Conservation (phyloP, 345 rosid genomes). For the Salix udensis region DNA sequence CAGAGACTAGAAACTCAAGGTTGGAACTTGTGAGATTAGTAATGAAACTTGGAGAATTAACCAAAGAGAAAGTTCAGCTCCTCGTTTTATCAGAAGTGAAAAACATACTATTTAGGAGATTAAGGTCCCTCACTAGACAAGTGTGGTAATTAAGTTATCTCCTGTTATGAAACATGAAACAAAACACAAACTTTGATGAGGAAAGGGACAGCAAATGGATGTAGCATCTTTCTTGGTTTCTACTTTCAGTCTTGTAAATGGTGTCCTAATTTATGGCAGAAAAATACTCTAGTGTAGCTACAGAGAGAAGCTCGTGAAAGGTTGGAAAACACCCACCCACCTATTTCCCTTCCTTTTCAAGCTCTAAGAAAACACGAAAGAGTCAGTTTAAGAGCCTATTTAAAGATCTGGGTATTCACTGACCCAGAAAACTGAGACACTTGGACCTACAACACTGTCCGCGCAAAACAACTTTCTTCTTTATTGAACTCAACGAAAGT, state of each 20-base stretch:
- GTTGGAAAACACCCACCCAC: background rate
- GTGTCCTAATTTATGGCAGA: background rate
- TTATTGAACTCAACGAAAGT: background rate
- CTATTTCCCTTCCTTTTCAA: background rate
- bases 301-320: background rate
- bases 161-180: background rate
- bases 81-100: background rate
- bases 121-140: background rate
- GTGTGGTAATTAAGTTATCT: background rate
- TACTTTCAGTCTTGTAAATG: background rate
- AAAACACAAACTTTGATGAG: constrained; percentile 2
- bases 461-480: background rate
- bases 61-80: background rate
- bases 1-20: background rate
- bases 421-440: constrained; percentile 13
- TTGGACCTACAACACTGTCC: constrained; percentile 11
- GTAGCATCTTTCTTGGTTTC: background rate
- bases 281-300: background rate
- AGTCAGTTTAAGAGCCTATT: constrained; percentile 1
- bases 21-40: background rate
- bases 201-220: background rate
- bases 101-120: background rate
- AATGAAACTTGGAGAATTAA: background rate
- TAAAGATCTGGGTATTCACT: constrained; percentile 13
- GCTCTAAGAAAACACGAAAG: background rate